Conservation (phyloP, 202 grass and related monocot species). For the Schoenoplectus tabernaemontani region DNA sequence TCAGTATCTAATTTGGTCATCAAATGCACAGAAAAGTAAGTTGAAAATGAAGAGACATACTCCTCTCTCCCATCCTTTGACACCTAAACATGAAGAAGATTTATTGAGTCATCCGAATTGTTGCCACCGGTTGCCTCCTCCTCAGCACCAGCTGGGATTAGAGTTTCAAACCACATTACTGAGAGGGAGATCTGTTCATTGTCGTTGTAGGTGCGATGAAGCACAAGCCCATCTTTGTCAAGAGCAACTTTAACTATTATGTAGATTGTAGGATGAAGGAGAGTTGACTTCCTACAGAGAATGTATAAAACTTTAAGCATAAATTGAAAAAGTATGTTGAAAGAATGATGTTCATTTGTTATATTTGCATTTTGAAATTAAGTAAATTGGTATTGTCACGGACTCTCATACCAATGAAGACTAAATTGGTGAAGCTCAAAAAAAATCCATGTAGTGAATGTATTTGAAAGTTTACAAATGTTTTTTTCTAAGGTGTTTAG, state of each 20-base stretch:
- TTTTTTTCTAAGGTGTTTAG: too few species aligned
- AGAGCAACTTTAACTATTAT: constrained; percentile 72
- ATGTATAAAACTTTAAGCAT: neutral
- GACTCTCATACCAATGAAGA: too few species aligned
- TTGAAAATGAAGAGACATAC: constrained; percentile 85
- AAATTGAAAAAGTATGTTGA: too few species aligned
- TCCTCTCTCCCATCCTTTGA: constrained; percentile 53
- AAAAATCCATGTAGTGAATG: too few species aligned
- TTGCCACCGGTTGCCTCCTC: constrained; percentile 22
- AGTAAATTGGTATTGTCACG: too few species aligned
- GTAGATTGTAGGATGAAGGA: constrained; percentile 54
- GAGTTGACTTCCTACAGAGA: constrained; percentile 49
- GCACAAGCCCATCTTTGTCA: constrained; percentile 58
- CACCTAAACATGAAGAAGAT: constrained; percentile 86
- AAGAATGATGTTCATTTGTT: too few species aligned
- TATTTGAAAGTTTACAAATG: too few species aligned
- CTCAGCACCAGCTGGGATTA: constrained; percentile 54
- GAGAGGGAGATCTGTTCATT: constrained; percentile 78
- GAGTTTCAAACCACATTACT: constrained; percentile 66
- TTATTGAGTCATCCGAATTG: constrained; percentile 44
- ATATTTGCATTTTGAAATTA: too few species aligned
- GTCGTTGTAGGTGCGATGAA: constrained; percentile 49
- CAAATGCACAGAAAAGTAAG: neutral
- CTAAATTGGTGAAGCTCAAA: too few species aligned
- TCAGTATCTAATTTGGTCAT: constrained; percentile 26